These are phyloP conservation scores for Aquanectria penicillioides DNA, from an alignment of 2,329 filamentous ascomycete genomes.

Conservation along the genomic window DNA sequence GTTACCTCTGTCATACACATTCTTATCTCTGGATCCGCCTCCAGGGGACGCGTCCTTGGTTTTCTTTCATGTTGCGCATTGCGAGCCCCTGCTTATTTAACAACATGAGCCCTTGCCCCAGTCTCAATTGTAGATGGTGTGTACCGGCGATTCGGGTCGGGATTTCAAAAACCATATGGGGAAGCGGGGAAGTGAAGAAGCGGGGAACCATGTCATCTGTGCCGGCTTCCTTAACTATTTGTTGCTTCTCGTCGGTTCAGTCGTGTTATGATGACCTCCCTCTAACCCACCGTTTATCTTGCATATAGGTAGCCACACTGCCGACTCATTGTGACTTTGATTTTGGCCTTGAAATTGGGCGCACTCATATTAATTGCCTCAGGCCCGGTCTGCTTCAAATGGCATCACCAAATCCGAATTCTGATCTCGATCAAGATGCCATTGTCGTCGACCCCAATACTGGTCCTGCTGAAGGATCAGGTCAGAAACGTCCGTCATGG, in stretches of 20 bases:
- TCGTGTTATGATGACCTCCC: not conserved
- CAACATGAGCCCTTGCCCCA: too few relatives aligned
- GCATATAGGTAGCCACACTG: not conserved
- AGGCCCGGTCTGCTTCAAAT: not conserved
- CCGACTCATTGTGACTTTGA: not conserved
- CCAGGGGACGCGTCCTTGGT: too few relatives aligned
- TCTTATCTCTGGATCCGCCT: too few relatives aligned
- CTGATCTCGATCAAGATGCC: not conserved
- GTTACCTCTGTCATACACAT: too few relatives aligned
- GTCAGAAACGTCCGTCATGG: constrained; percentile 7
- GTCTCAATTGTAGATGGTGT: not conserved
- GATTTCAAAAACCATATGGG: not conserved
- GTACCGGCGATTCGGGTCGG: not conserved
- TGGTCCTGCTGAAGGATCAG: not conserved
- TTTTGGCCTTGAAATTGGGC: not conserved
- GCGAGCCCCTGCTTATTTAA: too few relatives aligned
- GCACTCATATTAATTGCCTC: not conserved
- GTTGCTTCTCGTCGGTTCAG: not conserved
- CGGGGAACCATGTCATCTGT: too few relatives aligned
- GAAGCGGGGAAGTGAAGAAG: not conserved
- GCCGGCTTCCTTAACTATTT: not conserved
- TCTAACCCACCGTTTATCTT: not conserved
- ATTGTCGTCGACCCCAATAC: not conserved
- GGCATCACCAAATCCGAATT: constrained; percentile 4
- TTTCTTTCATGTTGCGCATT: too few relatives aligned